Evolutionary conservation across 2,329 filamentous ascomycete genomes (phyloP).

Genomic region (Escovopsis sp.): DNA sequence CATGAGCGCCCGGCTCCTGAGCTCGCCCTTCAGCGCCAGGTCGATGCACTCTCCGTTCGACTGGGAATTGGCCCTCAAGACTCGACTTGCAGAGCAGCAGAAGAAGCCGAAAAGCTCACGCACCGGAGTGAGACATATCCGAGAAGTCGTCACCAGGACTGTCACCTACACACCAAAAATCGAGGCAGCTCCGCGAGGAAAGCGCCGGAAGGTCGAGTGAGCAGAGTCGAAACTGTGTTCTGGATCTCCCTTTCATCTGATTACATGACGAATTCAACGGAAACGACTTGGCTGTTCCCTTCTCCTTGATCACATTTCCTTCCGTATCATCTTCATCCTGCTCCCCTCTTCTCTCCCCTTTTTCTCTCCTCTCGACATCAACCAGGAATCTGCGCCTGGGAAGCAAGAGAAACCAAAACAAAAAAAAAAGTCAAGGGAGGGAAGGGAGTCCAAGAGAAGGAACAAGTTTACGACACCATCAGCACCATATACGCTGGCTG

Average conservation of each 20-base stretch:
- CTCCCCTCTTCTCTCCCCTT: not conserved
- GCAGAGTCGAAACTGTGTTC: not conserved
- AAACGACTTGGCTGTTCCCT: constrained; percentile 1
- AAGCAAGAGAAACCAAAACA: not conserved
- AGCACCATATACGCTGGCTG: constrained; percentile 7
- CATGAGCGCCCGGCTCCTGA: constrained; percentile 41
- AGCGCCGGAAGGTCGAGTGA: constrained; percentile 60
- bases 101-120: constrained; percentile 41
- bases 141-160: constrained; percentile 86
- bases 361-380: not conserved
- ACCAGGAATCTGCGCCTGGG: no score
- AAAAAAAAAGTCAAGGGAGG: constrained; percentile 1
- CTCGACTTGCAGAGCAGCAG: constrained; percentile 44
- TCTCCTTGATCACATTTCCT: not conserved
- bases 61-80: constrained; percentile 60
- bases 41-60: constrained; percentile 59
- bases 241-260: no score
- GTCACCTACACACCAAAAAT: constrained; percentile 82
- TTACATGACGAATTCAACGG: no score
- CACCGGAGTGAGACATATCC: constrained; percentile 54
- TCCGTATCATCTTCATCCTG: not conserved
- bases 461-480: constrained; percentile 6
- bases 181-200: constrained; percentile 81
- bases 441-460: not conserved
- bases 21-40: constrained; percentile 61